Evolutionary conservation across 2,329 filamentous ascomycete genomes (phyloP).

Genomic region (Cytospora piceicola): DNA sequence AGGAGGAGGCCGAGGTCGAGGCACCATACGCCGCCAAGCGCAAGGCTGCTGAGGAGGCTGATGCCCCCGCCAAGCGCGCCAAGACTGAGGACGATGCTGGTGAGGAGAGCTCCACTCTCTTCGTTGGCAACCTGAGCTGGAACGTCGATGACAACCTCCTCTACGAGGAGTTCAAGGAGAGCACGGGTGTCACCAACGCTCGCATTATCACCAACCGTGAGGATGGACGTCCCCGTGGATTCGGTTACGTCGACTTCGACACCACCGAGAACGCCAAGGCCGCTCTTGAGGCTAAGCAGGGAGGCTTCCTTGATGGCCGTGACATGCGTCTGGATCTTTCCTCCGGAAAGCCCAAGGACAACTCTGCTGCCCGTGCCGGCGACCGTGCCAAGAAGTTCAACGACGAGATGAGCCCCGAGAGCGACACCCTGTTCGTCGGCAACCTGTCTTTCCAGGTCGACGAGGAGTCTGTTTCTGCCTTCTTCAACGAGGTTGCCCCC

Average conservation of each 20-base stretch:
- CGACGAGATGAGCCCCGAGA: constrained; percentile 77
- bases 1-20: constrained; percentile 28
- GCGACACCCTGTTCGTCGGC: constrained; percentile 87
- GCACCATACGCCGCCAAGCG: constrained; percentile 58
- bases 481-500: constrained; percentile 72
- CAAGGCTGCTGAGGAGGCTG: constrained; percentile 60
- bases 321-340: constrained; percentile 47
- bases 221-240: constrained; percentile 83
- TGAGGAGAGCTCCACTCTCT: constrained; percentile 69
- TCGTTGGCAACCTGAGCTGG: constrained; percentile 91
- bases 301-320: constrained; percentile 42
- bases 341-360: constrained; percentile 36
- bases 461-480: constrained; percentile 73
- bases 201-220: constrained; percentile 85
- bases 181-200: constrained; percentile 71
- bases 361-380: constrained; percentile 55
- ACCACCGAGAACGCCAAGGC: constrained; percentile 53
- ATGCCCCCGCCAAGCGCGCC: constrained; percentile 66
- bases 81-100: constrained; percentile 58
- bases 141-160: constrained; percentile 84
- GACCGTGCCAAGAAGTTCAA: constrained; percentile 73
- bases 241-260: constrained; percentile 90
- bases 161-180: constrained; percentile 78
- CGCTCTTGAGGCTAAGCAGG: constrained; percentile 46
- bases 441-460: constrained; percentile 86